Percentiles rank a stretch among this genome's conserved stretches.
phyloP scores from a whole-genome alignment of 2,329 filamentous ascomycete species.

The Venturia nashicola region DNA sequence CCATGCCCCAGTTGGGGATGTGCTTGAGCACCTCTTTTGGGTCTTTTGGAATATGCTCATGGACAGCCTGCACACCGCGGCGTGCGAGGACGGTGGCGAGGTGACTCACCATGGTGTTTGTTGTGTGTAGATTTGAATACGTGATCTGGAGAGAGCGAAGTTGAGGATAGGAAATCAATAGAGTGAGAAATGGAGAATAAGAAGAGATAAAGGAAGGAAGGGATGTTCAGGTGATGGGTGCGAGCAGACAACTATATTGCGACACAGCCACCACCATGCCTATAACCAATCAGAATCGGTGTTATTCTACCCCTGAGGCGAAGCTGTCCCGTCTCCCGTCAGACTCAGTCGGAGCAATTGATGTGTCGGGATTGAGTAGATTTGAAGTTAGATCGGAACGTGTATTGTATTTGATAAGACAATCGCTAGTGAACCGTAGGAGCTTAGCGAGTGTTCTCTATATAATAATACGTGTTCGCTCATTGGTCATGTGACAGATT shows the following conservation, averaged over 20 bases:
- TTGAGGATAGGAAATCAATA: not conserved
- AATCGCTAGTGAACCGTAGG: too few relatives aligned
- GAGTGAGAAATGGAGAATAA: not conserved
- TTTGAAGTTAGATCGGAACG: too few relatives aligned
- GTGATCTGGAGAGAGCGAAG: not conserved
- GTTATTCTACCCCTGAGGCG: not conserved
- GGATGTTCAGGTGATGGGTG: not conserved
- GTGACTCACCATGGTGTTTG: slow-evolving; percentile 3
- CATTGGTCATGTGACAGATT: too few relatives aligned
- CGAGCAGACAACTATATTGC: not conserved
- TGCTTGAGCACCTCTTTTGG: slow-evolving; percentile 9
- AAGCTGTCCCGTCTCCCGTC: not conserved
- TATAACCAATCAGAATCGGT: too few relatives aligned
- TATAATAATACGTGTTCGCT: too few relatives aligned
- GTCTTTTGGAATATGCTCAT: not conserved
- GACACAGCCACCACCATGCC: not conserved
- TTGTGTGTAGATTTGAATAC: not conserved
- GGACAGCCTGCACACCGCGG: slow-evolving; percentile 3
- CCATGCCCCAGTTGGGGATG: slow-evolving; percentile 20
- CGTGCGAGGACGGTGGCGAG: slow-evolving; percentile 4
- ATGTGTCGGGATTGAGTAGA: too few relatives aligned
- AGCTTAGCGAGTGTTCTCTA: too few relatives aligned
- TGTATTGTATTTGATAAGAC: too few relatives aligned
- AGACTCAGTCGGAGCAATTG: not conserved
- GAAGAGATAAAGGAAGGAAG: not conserved